These are phyloP conservation scores for Endocalyx cinctus DNA, from an alignment of 2,329 filamentous ascomycete species.

Conservation along the genomic window DNA sequence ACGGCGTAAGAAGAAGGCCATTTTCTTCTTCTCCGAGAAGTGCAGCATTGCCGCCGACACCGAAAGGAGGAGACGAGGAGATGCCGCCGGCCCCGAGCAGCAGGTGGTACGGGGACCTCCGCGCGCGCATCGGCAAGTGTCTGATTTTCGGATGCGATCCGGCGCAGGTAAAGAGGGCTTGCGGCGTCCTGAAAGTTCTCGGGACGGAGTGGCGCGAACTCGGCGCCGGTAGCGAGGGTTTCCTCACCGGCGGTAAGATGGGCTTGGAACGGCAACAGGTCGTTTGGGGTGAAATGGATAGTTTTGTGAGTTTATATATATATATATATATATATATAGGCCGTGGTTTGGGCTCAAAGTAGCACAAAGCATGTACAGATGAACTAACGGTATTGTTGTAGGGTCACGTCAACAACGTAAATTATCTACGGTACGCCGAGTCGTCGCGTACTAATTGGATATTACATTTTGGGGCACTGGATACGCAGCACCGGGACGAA, in stretches of 20 bases:
- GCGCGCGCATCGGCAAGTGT: constrained; percentile 66
- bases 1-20: no score
- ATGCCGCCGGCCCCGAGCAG: no score
- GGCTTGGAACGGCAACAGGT: constrained; percentile 21
- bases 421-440: constrained; percentile 80
- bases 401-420: constrained; percentile 80
- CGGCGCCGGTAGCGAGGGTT: constrained; percentile 22
- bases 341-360: background rate
- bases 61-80: no score
- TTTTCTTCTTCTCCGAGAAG: no score
- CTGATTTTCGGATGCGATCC: constrained; percentile 66
- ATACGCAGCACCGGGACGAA: constrained; percentile 53
- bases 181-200: constrained; percentile 54
- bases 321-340: constrained; percentile 19
- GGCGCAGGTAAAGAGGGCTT: constrained; percentile 53
- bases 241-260: constrained; percentile 14
- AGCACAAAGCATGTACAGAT: background rate
- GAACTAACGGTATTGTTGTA: constrained; percentile 20
- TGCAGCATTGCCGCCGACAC: no score
- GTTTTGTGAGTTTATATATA: constrained; percentile 39
- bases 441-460: constrained; percentile 76
- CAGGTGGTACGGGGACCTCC: constrained; percentile 66
- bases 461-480: constrained; percentile 61
- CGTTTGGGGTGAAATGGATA: constrained; percentile 68
- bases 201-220: constrained; percentile 59